These are phyloP conservation scores for Cystofilobasidium capitatum DNA, from an alignment of 768 basidiomycete genomes.

Conservation along the genomic window DNA sequence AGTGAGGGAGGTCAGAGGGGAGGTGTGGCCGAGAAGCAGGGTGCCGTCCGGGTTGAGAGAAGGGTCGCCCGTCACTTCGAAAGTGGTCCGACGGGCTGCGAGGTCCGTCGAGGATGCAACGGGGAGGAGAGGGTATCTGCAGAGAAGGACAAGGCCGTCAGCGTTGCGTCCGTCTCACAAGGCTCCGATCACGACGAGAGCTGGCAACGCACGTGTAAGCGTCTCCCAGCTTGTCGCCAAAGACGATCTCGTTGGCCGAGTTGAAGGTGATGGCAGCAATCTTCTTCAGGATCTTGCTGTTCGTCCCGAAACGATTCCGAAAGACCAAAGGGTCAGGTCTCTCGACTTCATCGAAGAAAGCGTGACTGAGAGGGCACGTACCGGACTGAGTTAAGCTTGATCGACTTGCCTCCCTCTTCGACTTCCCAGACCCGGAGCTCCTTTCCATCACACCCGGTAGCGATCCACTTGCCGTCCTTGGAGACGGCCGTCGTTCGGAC, in stretches of 20 bases:
- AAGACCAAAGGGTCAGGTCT: too few species aligned
- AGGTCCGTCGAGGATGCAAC: conserved; percentile 30
- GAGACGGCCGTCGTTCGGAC: conserved; percentile 33
- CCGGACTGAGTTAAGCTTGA: conserved; percentile 43
- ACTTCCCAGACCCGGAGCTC: conserved; percentile 63
- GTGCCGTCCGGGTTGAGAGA: conserved; percentile 39
- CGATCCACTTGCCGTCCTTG: conserved; percentile 40
- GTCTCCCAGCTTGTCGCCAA: conserved; percentile 92
- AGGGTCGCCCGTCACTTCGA: conserved; percentile 34
- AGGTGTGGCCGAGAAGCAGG: conserved; percentile 56
- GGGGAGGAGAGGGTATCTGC: conserved; percentile 55
- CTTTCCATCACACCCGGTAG: conserved; percentile 70
- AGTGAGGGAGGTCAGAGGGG: conserved; percentile 64
- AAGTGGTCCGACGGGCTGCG: conserved; percentile 28
- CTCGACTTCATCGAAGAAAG: not conserved
- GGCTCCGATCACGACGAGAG: not conserved
- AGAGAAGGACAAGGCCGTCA: not conserved
- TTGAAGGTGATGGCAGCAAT: conserved; percentile 63
- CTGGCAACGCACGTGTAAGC: conserved; percentile 56
- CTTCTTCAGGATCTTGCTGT: conserved; percentile 72
- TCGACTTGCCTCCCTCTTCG: conserved; percentile 36
- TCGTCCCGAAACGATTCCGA: not conserved
- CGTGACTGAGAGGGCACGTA: not conserved
- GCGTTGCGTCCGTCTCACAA: not conserved
- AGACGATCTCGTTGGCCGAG: conserved; percentile 56